Evolutionary conservation across 2,329 filamentous ascomycete species (phyloP).

Genomic region (Fusarium succisae): DNA sequence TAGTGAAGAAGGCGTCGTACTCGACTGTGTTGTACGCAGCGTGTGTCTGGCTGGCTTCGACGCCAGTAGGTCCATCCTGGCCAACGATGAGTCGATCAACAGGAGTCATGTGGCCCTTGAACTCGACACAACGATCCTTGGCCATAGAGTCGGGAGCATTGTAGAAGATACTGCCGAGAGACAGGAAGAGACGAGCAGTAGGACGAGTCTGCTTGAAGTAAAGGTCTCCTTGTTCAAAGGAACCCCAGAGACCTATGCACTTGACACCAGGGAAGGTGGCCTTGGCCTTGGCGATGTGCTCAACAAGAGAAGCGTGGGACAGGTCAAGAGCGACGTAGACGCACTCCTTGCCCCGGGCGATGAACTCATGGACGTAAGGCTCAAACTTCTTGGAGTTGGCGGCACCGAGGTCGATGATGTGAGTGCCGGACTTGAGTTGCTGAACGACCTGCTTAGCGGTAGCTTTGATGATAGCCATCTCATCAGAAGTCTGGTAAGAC

Average conservation of each 20-base stretch:
- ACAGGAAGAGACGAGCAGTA: slow-evolving; percentile 24
- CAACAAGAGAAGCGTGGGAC: slow-evolving; percentile 2
- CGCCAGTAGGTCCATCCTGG: slow-evolving; percentile 24
- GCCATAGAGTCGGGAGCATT: slow-evolving; percentile 36
- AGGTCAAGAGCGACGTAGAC: slow-evolving; percentile 37
- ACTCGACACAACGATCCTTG: slow-evolving; percentile 27
- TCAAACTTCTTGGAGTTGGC: slow-evolving; percentile 37
- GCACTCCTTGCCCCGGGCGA: slow-evolving; percentile 31
- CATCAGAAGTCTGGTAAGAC: slow-evolving; percentile 36
- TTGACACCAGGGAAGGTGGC: slow-evolving; percentile 21
- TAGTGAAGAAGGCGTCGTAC: slow-evolving; percentile 27
- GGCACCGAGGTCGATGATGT: slow-evolving; percentile 37
- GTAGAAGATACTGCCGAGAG: slow-evolving; percentile 38
- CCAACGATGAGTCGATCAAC: slow-evolving; percentile 32
- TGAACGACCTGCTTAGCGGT: slow-evolving; percentile 27
- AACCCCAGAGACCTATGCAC: slow-evolving; percentile 34
- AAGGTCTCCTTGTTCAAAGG: slow-evolving; percentile 34
- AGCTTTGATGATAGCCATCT: slow-evolving; percentile 32
- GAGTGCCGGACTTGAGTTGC: slow-evolving; percentile 17
- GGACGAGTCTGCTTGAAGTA: slow-evolving; percentile 23
- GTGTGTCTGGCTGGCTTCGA: not conserved
- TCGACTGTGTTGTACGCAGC: slow-evolving; percentile 28
- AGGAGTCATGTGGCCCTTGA: slow-evolving; percentile 16
- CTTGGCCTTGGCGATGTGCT: slow-evolving; percentile 31
- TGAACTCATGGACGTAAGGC: slow-evolving; percentile 32